These are phyloP conservation scores for Solanum hybrid DNA, from an alignment of 305 asterid genomes.

Conservation along the genomic window DNA sequence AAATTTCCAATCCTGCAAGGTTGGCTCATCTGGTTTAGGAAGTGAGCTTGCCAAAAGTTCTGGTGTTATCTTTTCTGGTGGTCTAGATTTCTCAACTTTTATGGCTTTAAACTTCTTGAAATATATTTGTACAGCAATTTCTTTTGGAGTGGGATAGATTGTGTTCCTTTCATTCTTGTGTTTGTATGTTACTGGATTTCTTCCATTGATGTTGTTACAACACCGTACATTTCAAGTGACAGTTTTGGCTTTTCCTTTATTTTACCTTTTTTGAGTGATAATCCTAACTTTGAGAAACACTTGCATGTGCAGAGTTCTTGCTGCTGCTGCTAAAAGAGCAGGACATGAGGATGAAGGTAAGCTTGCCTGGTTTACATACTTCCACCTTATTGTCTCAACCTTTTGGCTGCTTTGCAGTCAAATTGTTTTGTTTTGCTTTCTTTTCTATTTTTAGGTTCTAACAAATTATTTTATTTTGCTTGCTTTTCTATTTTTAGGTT, in stretches of 20 bases:
- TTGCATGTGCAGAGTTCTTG: slow-evolving; percentile 65
- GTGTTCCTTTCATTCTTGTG: not conserved
- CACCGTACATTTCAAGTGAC: not conserved
- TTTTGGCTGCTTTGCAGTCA: not conserved
- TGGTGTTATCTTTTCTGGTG: not conserved
- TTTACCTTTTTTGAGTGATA: not conserved
- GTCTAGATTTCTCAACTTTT: not conserved
- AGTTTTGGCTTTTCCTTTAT: not conserved
- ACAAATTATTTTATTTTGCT: slow-evolving; percentile 2
- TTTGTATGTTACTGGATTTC: not conserved
- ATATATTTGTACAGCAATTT: not conserved
- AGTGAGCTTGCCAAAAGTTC: not conserved
- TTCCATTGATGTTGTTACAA: not conserved
- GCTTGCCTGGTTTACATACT: not conserved
- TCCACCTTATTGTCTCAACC: not conserved
- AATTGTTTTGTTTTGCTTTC: slow-evolving; percentile 2
- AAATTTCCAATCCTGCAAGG: not conserved
- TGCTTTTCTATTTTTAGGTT: slow-evolving; percentile 28
- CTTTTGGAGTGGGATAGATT: not conserved
- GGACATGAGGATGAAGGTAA: slow-evolving; percentile 70
- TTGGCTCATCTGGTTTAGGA: not conserved
- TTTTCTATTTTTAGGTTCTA: not conserved
- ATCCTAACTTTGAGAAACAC: not conserved
- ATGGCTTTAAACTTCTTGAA: not conserved
- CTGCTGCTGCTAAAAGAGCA: slow-evolving; percentile 80